Evolutionary conservation across 2,329 filamentous ascomycete species (phyloP).

Genomic region (Hypoxylon sp.): DNA sequence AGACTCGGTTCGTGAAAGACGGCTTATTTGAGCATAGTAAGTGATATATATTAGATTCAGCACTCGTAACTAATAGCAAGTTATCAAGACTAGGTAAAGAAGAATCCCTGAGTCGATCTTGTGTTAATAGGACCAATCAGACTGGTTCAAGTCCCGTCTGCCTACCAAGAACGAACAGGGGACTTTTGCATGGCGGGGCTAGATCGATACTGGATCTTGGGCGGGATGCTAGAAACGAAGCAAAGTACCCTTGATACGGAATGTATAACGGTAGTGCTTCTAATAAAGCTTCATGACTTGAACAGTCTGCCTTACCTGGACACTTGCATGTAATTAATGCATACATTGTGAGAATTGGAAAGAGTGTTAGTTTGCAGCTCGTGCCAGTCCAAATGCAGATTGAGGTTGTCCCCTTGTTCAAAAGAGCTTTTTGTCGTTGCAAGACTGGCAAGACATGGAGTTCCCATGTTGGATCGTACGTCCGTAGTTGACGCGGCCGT

Average conservation of each 20-base stretch:
- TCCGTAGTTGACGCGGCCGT: conserved; percentile 14
- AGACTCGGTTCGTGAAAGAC: neutral
- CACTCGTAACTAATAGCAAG: conserved; percentile 20
- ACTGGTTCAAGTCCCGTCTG: conserved; percentile 13
- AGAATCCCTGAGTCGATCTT: conserved; percentile 35
- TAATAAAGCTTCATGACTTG: neutral
- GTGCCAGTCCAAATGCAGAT: conserved; percentile 3
- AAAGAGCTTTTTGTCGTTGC: neutral
- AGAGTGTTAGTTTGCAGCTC: conserved; percentile 15
- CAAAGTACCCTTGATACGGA: conserved; percentile 9
- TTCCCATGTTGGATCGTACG: conserved; percentile 6
- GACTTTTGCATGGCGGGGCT: conserved; percentile 16
- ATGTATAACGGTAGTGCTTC: neutral
- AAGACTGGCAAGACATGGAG: conserved; percentile 11
- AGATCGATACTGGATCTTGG: neutral
- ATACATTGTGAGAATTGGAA: neutral
- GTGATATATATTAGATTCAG: conserved; percentile 11
- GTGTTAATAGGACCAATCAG: conserved; percentile 31
- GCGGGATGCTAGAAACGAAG: conserved; percentile 1
- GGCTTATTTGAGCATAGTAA: conserved; percentile 27
- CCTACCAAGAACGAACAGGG: conserved; percentile 38
- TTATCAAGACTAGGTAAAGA: conserved; percentile 13
- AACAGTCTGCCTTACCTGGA: neutral
- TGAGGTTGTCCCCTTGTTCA: conserved; percentile 10
- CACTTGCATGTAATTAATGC: conserved; percentile 5